These are phyloP conservation scores for Chaetomium olivaceum DNA, from an alignment of 2,329 filamentous ascomycete species.

Conservation along the genomic window DNA sequence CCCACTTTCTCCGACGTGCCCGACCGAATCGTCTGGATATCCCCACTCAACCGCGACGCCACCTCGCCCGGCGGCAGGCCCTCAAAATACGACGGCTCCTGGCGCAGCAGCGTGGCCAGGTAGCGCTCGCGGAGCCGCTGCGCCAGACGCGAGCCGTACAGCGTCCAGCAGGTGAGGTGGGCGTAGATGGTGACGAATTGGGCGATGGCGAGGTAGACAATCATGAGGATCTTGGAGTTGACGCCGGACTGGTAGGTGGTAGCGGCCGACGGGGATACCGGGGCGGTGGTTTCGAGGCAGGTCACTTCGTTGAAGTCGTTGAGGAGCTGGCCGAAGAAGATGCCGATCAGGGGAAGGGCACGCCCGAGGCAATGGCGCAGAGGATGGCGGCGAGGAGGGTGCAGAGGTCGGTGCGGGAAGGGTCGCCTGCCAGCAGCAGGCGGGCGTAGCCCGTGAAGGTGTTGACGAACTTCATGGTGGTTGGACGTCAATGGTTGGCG, in stretches of 20 bases:
- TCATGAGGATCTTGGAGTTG: slow-evolving; percentile 50
- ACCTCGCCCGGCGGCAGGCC: slow-evolving; percentile 63
- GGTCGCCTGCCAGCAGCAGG: slow-evolving; percentile 29
- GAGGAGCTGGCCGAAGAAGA: slow-evolving; percentile 56
- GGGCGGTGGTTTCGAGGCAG: slow-evolving; percentile 38
- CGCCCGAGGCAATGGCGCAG: slow-evolving; percentile 38
- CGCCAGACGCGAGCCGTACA: slow-evolving; percentile 64
- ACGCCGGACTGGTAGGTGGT: slow-evolving; percentile 25
- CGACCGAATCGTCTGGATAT: slow-evolving; percentile 66
- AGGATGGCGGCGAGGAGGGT: slow-evolving; percentile 27
- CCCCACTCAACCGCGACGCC: slow-evolving; percentile 63
- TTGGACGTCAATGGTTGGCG: neutral
- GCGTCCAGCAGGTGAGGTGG: slow-evolving; percentile 64
- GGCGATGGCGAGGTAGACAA: slow-evolving; percentile 66
- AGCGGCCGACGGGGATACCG: slow-evolving; percentile 2
- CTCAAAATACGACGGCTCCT: slow-evolving; percentile 67
- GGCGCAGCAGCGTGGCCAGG: slow-evolving; percentile 58
- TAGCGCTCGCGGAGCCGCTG: slow-evolving; percentile 64
- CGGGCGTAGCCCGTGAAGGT: slow-evolving; percentile 27
- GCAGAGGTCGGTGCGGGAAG: slow-evolving; percentile 23
- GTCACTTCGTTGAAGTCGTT: slow-evolving; percentile 52
- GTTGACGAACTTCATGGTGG: slow-evolving; percentile 28
- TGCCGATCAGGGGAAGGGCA: slow-evolving; percentile 56
- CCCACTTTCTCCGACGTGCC: slow-evolving; percentile 73
- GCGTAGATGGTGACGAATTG: slow-evolving; percentile 65